A percentile compares a stretch with the other conserved stretches of the same genome.
These are phyloP conservation scores for Epichloe scottii DNA, from an alignment of 2,329 filamentous ascomycete genomes.

Conservation along the genomic window DNA sequence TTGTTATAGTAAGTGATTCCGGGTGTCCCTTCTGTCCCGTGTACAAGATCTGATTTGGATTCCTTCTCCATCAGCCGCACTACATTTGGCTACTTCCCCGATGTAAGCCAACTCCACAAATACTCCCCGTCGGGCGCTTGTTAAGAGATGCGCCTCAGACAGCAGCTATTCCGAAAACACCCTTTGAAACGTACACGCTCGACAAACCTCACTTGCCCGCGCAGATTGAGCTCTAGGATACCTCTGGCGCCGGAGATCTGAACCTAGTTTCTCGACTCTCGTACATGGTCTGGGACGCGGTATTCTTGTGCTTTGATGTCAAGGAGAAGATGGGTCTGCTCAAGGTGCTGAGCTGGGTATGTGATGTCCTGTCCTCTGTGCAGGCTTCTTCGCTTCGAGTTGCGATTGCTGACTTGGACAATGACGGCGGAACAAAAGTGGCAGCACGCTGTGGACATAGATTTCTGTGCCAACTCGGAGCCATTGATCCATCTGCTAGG, in stretches of 20 bases:
- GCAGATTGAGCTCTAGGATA: conserved; percentile 27
- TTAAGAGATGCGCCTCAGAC: conserved; percentile 13
- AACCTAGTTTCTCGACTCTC: conserved; percentile 21
- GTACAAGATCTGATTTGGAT: neutral
- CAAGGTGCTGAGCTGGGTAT: conserved; percentile 24
- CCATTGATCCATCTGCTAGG: conserved; percentile 22
- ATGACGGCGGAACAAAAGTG: conserved; percentile 4
- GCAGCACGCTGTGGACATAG: conserved; percentile 11
- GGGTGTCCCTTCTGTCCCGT: neutral
- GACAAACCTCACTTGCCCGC: conserved; percentile 13
- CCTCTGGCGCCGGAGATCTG: conserved; percentile 26
- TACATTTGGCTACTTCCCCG: conserved; percentile 25
- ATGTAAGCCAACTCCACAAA: conserved; percentile 14
- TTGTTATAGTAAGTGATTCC: conserved; percentile 22
- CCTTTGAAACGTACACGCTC: conserved; percentile 23
- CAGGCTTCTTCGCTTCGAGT: neutral
- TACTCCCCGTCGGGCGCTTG: neutral
- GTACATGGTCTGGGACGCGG: conserved; percentile 24
- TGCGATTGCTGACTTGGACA: neutral
- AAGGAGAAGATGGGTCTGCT: conserved; percentile 21
- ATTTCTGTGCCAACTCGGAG: conserved; percentile 2
- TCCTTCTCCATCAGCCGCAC: conserved; percentile 15
- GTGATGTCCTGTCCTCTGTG: neutral
- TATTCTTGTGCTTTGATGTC: conserved; percentile 29
- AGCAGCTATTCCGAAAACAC: conserved; percentile 18